Conservation (phyloP, 192 early-diverging fungal species). For the Obelidium mucronatum region DNA sequence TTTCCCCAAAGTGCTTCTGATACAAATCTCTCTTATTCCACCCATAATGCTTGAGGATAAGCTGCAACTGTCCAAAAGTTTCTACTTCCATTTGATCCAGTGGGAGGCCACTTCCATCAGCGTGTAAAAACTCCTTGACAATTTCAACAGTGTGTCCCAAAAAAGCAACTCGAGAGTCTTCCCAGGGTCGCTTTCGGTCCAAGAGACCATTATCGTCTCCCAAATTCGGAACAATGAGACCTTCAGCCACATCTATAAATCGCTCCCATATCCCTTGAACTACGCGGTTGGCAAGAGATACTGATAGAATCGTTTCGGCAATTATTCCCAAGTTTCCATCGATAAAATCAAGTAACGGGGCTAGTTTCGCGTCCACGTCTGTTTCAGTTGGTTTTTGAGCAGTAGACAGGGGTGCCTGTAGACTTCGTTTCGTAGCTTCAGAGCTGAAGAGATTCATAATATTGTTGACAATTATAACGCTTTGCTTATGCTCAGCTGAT, state of each 20-base stretch:
- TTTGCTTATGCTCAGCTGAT: conserved; percentile 29
- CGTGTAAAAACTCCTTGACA: conserved; percentile 24
- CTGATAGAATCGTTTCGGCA: conserved; percentile 15
- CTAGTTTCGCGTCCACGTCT: conserved; percentile 9
- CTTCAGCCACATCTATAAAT: conserved; percentile 20
- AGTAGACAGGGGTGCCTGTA: conserved; percentile 2
- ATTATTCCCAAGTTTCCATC: conserved; percentile 11
- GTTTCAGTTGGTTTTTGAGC: conserved; percentile 22
- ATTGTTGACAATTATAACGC: conserved; percentile 30
- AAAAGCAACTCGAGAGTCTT: conserved; percentile 27
- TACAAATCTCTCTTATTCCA: background rate
- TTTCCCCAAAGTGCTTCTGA: conserved; percentile 6
- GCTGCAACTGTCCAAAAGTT: background rate
- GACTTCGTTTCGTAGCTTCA: background rate
- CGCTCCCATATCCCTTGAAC: conserved; percentile 20
- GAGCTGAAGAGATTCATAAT: conserved; percentile 17
- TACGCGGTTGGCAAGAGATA: conserved; percentile 13
- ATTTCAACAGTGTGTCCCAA: conserved; percentile 11
- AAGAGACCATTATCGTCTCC: conserved; percentile 9
- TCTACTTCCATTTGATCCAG: conserved; percentile 12
- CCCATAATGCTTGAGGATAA: background rate
- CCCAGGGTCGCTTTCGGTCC: conserved; percentile 24
- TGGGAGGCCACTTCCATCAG: conserved; percentile 22
- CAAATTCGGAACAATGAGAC: conserved; percentile 19
- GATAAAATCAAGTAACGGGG: conserved; percentile 24